Conservation (phyloP, 257 asterid species). For the Primulina tabacum region DNA sequence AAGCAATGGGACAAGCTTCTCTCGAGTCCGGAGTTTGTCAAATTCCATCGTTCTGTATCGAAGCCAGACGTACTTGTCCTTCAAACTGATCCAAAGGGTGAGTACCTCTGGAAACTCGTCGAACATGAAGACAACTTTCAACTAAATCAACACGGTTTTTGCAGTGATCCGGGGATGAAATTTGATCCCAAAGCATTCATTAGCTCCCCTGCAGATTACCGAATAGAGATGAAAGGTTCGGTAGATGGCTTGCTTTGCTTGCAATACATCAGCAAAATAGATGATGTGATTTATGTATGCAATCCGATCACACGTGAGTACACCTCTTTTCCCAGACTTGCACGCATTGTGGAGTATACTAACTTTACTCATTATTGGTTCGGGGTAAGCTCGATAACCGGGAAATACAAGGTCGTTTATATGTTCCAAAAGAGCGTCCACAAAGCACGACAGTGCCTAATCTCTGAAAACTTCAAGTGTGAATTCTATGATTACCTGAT, state of each 20-base stretch:
- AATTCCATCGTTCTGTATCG: conserved; percentile 19
- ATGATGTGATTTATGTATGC: no score
- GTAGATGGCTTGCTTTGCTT: no score
- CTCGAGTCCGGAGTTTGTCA: conserved; percentile 12
- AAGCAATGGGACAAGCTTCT: conserved; percentile 16
- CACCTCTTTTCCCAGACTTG: neutral
- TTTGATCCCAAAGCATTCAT: no score
- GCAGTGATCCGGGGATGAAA: neutral
- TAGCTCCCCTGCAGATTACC: no score
- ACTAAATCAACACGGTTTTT: neutral
- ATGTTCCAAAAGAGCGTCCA: neutral
- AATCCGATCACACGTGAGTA: no score
- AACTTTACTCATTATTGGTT: neutral
- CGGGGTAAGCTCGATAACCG: neutral
- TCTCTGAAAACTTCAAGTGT: neutral
- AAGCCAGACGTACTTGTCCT: conserved; percentile 17
- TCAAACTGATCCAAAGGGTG: neutral
- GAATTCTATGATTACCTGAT: neutral
- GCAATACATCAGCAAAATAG: no score
- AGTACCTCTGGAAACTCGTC: neutral
- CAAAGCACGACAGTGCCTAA: neutral
- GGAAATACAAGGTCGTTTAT: neutral
- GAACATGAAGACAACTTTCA: neutral
- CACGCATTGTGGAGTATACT: neutral
- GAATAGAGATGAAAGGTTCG: no score